Evolutionary conservation across 768 basidiomycete species (phyloP).

Genomic region (Termitomyces sp.): DNA sequence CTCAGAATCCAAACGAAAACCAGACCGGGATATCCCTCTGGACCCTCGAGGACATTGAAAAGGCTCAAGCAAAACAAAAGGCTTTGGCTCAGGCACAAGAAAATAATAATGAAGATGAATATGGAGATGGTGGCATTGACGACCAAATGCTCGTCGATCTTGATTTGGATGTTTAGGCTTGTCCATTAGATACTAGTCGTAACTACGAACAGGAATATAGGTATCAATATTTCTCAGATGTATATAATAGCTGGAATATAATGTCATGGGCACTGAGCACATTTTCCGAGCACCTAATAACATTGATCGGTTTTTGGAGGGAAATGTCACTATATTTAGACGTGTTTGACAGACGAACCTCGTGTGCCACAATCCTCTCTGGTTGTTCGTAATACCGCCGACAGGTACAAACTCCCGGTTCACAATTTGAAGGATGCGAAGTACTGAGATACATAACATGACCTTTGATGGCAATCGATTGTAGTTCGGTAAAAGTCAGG

Average conservation of each 20-base stretch:
- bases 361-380: no score
- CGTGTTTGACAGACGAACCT: no score
- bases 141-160: slow-evolving; percentile 62
- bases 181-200: background rate
- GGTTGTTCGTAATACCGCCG: no score
- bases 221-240: background rate
- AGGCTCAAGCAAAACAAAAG: slow-evolving; percentile 79
- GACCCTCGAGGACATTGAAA: slow-evolving; percentile 90
- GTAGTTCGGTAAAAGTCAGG: no score
- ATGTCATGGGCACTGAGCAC: no score
- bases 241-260: background rate
- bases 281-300: no score
- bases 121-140: slow-evolving; percentile 65
- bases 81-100: slow-evolving; percentile 50
- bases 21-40: slow-evolving; percentile 93
- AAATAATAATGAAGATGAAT: slow-evolving; percentile 53
- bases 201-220: background rate
- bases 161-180: slow-evolving; percentile 42
- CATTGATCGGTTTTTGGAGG: no score
- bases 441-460: no score
- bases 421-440: no score
- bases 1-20: slow-evolving; percentile 95
- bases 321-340: no score
- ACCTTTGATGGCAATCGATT: no score
- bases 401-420: no score